Evolutionary conservation across 2,329 filamentous ascomycete genomes (phyloP).

Genomic region (Emergomyces pasteurianus): DNA sequence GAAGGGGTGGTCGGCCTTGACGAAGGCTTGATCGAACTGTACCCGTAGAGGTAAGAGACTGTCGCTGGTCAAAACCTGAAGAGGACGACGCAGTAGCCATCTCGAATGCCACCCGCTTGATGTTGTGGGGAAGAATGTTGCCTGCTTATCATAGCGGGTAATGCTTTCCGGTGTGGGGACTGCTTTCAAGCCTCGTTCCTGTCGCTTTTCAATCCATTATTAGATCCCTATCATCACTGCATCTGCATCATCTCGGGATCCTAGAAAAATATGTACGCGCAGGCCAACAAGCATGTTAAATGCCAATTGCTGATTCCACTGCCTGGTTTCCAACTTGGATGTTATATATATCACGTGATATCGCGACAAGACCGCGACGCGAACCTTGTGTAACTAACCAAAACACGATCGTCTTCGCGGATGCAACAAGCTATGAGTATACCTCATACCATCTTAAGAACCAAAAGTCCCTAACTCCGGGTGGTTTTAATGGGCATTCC

Average conservation of each 20-base stretch:
- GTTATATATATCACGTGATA: neutral
- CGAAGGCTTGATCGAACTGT: conserved; percentile 8
- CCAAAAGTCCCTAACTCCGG: neutral
- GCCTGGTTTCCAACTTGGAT: neutral
- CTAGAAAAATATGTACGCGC: neutral
- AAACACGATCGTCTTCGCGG: neutral
- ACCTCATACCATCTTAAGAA: neutral
- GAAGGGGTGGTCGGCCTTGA: conserved; percentile 21
- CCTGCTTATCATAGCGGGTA: neutral
- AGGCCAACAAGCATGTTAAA: neutral
- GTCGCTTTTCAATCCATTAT: neutral
- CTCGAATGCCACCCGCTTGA: neutral
- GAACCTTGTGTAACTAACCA: neutral
- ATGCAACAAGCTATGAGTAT: neutral
- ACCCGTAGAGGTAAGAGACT: conserved; percentile 13
- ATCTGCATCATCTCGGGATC: neutral
- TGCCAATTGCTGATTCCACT: neutral
- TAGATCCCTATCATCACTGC: neutral
- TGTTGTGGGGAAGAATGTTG: neutral
- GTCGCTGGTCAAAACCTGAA: conserved; percentile 17
- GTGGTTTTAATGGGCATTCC: conserved; percentile 31
- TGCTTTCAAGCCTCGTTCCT: neutral
- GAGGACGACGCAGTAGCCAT: conserved; percentile 15
- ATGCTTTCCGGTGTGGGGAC: neutral
- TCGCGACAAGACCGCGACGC: neutral